Evolutionary conservation across 768 basidiomycete genomes (phyloP).

Genomic region (Boletus patriciae): DNA sequence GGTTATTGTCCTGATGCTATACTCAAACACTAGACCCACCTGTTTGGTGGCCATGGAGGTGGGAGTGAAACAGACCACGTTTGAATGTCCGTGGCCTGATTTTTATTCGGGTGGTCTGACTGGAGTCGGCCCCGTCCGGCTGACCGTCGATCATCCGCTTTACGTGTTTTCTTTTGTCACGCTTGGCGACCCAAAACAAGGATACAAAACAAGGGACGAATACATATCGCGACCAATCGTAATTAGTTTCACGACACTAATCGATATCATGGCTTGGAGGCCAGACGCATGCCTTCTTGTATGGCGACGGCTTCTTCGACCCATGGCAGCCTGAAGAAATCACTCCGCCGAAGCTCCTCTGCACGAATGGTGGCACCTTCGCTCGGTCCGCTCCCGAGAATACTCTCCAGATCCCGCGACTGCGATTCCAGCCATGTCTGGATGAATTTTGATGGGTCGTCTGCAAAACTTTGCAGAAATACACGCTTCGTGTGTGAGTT

Average conservation of each 20-base stretch:
- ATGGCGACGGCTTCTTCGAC: slow-evolving; percentile 86
- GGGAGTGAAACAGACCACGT: neutral
- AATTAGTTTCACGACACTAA: slow-evolving; percentile 1
- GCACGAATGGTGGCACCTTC: slow-evolving; percentile 79
- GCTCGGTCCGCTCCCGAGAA: slow-evolving; percentile 84
- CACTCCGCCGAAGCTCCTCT: slow-evolving; percentile 84
- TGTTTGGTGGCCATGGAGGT: slow-evolving; percentile 63
- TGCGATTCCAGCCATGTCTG: slow-evolving; percentile 92
- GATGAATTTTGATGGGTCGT: slow-evolving; percentile 77
- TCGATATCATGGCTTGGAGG: neutral
- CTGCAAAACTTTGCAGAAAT: slow-evolving; percentile 80
- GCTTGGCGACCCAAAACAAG: neutral
- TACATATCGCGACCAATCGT: neutral
- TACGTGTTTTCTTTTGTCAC: neutral
- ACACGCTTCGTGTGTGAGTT: slow-evolving; percentile 85
- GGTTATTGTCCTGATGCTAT: neutral
- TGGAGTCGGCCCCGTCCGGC: slow-evolving; percentile 17
- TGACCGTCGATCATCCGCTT: slow-evolving; percentile 5
- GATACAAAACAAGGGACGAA: neutral
- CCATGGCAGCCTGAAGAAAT: slow-evolving; percentile 92
- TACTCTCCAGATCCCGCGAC: slow-evolving; percentile 83
- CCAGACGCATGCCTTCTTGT: slow-evolving; percentile 76
- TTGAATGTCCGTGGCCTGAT: slow-evolving; percentile 8
- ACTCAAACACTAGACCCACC: slow-evolving; percentile 37
- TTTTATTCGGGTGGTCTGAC: slow-evolving; percentile 21